These are phyloP conservation scores for Diaporthe caulivora DNA, from an alignment of 2,329 filamentous ascomycete genomes.

Conservation along the genomic window DNA sequence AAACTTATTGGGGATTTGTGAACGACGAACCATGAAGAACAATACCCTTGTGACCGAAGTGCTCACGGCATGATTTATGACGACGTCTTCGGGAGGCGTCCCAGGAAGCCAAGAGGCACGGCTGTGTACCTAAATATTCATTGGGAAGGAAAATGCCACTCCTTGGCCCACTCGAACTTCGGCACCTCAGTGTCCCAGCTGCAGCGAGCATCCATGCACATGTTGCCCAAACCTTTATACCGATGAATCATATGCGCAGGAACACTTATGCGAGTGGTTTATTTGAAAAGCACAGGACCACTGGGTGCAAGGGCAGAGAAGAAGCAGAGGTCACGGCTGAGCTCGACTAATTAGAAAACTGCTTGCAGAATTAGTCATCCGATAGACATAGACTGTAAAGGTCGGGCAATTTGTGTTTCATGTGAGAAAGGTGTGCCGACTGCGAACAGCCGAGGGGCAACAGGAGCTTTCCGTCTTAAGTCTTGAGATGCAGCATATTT, in stretches of 20 bases:
- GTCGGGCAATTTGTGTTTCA: neutral
- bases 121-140: conserved; percentile 8
- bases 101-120: neutral
- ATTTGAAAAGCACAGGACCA: too few relatives aligned
- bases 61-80: neutral
- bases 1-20: neutral
- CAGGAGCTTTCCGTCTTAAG: neutral
- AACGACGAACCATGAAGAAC: neutral
- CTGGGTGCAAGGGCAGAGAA: neutral
- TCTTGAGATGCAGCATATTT: neutral
- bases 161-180: neutral
- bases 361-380: neutral
- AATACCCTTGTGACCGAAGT: neutral
- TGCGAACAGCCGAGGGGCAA: neutral
- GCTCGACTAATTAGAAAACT: neutral
- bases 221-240: too few relatives aligned
- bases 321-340: neutral
- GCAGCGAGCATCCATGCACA: neutral
- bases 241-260: neutral
- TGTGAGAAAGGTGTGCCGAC: neutral
- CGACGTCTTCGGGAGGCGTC: conserved; percentile 12
- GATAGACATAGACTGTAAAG: neutral
- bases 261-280: neutral
- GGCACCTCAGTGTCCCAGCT: neutral
- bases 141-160: neutral